Evolutionary conservation across 805 yeast species (phyloP), one percentile per base, ranked within the genome.

Genomic region (Ogataea ganodermae): DNA sequence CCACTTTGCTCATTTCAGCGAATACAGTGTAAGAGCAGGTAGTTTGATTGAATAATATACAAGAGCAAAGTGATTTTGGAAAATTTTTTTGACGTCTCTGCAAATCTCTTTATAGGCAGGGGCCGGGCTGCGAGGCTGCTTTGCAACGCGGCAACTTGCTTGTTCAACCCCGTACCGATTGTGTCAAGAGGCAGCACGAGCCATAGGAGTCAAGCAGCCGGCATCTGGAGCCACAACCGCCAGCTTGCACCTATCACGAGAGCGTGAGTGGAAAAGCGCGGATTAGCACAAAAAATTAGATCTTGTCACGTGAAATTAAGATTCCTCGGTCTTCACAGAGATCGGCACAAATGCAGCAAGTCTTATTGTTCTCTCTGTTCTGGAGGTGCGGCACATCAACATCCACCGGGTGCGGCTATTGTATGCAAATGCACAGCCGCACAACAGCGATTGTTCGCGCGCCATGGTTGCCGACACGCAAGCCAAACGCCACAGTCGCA

Each of bases 291-390:
- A 35, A 23, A 42, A 27, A 50, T 52, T 46, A 49, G 49, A 49
- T 30, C 48, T 33, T 32, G 53, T 44, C 53, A 52, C 53, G 56
- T 52, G 56, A 46, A 24, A 27, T 38, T 36, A 6, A n/a, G 31
- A 21, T 4, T 22, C 21, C 26, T 22, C 21, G 32, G 13, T 4
- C 10, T 14, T 20, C 16, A 14, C 13, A 32, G 6, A 38, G 42
- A 38, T 38, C 10, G 17, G 35, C 28, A 39, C 42, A 16, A 4
- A 23, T 40, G 17, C 42, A 32, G 38, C 1, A 7, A 10, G 31
- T 6, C 31, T 7, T 10, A 27, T 27, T 27, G 36, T 14, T 18
- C 17, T 6, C 36, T 24, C 27, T 24, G 27, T 10, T 10, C 9
- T 7, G 27, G 27, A 10, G 10, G 24, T 22, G 24, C 24, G 8